phyloP scores from a whole-genome alignment of 352 stramenopile genomes.

The Globisporangium yorkense region DNA sequence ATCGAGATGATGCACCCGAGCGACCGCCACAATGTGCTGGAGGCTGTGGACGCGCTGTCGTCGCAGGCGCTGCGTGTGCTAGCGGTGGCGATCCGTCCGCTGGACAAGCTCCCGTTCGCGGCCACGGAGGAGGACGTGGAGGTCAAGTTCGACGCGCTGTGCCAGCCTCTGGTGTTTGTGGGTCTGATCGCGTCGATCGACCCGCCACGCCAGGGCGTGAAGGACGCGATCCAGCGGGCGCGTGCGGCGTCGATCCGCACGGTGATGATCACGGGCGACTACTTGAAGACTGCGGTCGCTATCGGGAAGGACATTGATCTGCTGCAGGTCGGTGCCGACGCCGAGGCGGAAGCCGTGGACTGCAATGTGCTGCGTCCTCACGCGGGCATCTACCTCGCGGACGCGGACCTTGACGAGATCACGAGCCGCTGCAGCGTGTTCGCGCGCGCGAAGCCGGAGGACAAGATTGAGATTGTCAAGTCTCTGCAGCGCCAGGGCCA shows the following conservation, averaged over 20 bases:
- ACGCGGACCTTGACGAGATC: conserved; percentile 87
- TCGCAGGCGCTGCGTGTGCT: conserved; percentile 84
- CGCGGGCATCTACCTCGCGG: conserved; percentile 48
- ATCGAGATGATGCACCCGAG: conserved; percentile 31
- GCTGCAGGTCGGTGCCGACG: conserved; percentile 66
- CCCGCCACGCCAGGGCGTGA: conserved; percentile 57
- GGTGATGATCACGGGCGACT: conserved; percentile 95
- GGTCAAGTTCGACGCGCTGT: conserved; percentile 56
- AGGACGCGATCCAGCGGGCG: conserved; percentile 40
- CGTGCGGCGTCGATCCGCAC: conserved; percentile 56
- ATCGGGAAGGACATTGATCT: conserved; percentile 93
- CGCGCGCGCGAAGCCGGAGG: conserved; percentile 91
- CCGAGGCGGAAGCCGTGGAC: conserved; percentile 49
- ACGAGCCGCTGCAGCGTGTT: conserved; percentile 85
- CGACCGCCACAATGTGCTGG: conserved; percentile 46
- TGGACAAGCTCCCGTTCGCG: conserved; percentile 38
- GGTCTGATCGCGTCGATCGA: conserved; percentile 93
- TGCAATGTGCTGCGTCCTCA: conserved; percentile 59
- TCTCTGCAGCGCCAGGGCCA: conserved; percentile 88
- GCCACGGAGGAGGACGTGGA: conserved; percentile 49
- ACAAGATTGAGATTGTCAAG: conserved; percentile 96
- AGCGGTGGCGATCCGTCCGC: conserved; percentile 82
- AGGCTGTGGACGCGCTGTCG: conserved; percentile 58
- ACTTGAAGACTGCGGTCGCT: conserved; percentile 91
- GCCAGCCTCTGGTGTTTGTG: conserved; percentile 85